Evolutionary conservation across 176 grass and related monocot genomes (phyloP), one percentile per base, ranked within the genome.

Genomic region (Alopecurus myosuroides): DNA sequence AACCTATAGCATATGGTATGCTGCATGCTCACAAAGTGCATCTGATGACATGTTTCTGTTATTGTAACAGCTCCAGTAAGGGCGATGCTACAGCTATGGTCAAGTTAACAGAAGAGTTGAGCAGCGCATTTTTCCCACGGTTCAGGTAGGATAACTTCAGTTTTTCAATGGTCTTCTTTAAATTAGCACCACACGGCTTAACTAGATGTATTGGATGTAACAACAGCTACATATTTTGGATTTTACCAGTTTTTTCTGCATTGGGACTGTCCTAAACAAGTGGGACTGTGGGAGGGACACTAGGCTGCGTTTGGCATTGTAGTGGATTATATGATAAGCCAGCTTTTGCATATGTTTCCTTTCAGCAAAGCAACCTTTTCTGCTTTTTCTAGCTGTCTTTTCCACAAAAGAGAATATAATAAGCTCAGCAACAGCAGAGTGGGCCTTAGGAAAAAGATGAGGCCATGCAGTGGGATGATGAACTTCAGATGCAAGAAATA

Each of bases 71-170:
- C 48, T 74, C 55, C 30, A 62, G 72, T 62, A 89, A 58, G 25
- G 77, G 23, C 53, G 83, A 55, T 28, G 40, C 45, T 72, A 72
- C 53, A 85, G 25, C 61, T 90, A 81, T 58, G 28, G 58, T 82
- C 77, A 93, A 90, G 81, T 90, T 98, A 71, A 95, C 93, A 81
- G 20, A 31, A 82, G 85, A 80, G 4, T 85, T 95, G 87, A 93
- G 83, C 80, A 98, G 95, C 83, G 93, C 91, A 48, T 95, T 93
- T 88, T 98, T 93, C 86, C 95, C 95, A 7, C 13, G 79, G 49
- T 98, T 98, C 86, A 98, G 93, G 95, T 98, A 89, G 55, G 34
- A 85, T 39, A 31, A 69, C 33, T 77, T 44, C 41, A 26, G 25
- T 81, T 63, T 5, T 15, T 76, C 57, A 64, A 9, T 52, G 22